A percentile compares a stretch with the other conserved stretches of the same genome.
Evolutionary conservation across 768 basidiomycete species (phyloP).

Genomic region (Leccinum aurantiacum): DNA sequence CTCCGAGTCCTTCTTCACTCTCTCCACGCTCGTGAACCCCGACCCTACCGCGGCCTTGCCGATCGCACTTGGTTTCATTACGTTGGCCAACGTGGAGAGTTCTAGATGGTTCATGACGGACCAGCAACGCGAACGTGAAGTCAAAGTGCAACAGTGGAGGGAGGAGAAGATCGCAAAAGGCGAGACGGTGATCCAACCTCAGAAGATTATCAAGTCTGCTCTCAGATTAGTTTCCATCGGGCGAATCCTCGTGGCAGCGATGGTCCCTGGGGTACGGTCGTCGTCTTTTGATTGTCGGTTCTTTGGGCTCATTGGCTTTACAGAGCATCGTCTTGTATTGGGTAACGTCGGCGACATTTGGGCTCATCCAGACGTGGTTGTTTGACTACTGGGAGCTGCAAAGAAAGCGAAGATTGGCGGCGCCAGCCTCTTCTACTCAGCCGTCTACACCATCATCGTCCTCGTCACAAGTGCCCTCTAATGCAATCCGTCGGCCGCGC

Average conservation of each 20-base stretch:
- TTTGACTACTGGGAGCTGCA: slow-evolving; percentile 63
- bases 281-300: slow-evolving; percentile 20
- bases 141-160: slow-evolving; percentile 46
- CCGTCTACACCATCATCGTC: neutral
- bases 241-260: slow-evolving; percentile 64
- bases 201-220: slow-evolving; percentile 51
- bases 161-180: slow-evolving; percentile 44
- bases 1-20: slow-evolving; percentile 73
- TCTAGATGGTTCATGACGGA: slow-evolving; percentile 70
- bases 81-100: slow-evolving; percentile 78
- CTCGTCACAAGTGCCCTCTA: slow-evolving; percentile 1
- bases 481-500: neutral
- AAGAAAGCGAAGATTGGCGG: slow-evolving; percentile 29
- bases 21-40: slow-evolving; percentile 66
- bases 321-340: slow-evolving; percentile 71
- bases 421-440: neutral
- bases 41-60: slow-evolving; percentile 73
- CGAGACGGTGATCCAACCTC: slow-evolving; percentile 45
- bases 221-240: slow-evolving; percentile 59
- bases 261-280: slow-evolving; percentile 64
- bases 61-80: slow-evolving; percentile 68
- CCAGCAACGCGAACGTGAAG: slow-evolving; percentile 51
- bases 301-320: slow-evolving; percentile 9
- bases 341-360: slow-evolving; percentile 74
- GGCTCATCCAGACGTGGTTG: slow-evolving; percentile 71